Base-by-base conservation (phyloP, 2,329 filamentous ascomycete species). In the Fonsecaea nubica region DNA sequence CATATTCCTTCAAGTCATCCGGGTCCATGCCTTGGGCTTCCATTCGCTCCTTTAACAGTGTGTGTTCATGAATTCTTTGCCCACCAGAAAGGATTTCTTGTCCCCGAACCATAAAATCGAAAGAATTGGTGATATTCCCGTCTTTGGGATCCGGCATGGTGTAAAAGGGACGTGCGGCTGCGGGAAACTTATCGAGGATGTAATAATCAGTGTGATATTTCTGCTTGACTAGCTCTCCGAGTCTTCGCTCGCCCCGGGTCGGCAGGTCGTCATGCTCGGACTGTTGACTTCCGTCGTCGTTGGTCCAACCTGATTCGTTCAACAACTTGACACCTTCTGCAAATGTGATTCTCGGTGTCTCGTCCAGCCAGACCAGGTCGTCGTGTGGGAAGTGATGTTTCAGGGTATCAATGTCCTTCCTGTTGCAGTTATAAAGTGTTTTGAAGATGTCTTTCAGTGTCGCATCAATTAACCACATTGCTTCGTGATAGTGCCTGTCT, bases 71-170 rank as follows among this genome's bases (percentile, higher is more conserved):
- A 69, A 95, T 92, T 84, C 92, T 90, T 77, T 95, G 92, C 4
- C 92, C 92, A 70, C 92, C 92, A 3, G 90, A 92, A 53, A 92
- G 86, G 64, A 95, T 92, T 76, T 95, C 92, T 74, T 95, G 92
- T 0, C 92, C 92, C 30, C 92, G 88, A 53, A 93, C 84, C 80
- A 95, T 94, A 64, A 95, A 93, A 75, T 95, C 92, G 74, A 94
- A 95, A 0, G 91, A 93, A 75, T 93, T 93, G 48, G 91, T 94
- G 75, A 88, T 84, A 42, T 84, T 81, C 4, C 85, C 81, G 72
- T 92, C 85, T 13, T 86, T 80, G 7, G 87, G 84, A 67, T 93
- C 90, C 40, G 87, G 87, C 83, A 93, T 91, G 2, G 92, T 91
- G 76, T 95, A 94, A 77, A 94, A 94, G 0, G 92, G 92, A 36